Conservation (phyloP, 225 moss, liverwort and hornwort species). For the Bryum argenteum region DNA sequence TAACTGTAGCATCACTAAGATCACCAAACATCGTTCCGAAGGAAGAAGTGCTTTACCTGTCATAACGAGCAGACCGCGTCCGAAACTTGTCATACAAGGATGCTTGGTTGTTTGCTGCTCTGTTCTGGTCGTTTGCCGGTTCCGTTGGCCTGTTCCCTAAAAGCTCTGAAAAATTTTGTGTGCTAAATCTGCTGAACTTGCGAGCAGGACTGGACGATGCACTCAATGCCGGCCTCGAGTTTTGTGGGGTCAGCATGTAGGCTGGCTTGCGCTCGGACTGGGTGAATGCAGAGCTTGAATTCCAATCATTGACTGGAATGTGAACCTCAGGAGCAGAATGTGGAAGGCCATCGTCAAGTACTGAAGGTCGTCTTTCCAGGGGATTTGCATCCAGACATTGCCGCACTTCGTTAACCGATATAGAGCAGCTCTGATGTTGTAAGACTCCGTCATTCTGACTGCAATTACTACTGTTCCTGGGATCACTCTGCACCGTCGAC, state of each 20-base stretch:
- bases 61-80: conserved; percentile 40
- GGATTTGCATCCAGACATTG: neutral
- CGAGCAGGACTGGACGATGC: conserved; percentile 13
- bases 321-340: conserved; percentile 25
- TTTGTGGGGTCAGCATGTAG: conserved; percentile 27
- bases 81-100: conserved; percentile 50
- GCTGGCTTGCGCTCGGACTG: conserved; percentile 29
- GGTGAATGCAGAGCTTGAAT: conserved; percentile 9
- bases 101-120: conserved; percentile 29
- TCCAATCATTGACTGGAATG: conserved; percentile 23
- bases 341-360: conserved; percentile 22
- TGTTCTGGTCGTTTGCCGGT: conserved; percentile 20
- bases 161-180: conserved; percentile 20
- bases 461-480: neutral
- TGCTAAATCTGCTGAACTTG: conserved; percentile 23
- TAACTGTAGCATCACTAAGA: neutral
- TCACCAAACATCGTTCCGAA: conserved; percentile 1
- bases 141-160: conserved; percentile 26
- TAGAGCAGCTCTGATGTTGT: neutral
- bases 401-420: neutral
- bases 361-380: conserved; percentile 27
- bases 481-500: conserved; percentile 19
- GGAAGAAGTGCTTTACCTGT: conserved; percentile 33
- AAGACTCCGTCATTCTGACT: conserved; percentile 2
- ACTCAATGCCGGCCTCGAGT: conserved; percentile 10